Conservation (phyloP, 331 rosid genomes). For the Cydonia oblonga region DNA sequence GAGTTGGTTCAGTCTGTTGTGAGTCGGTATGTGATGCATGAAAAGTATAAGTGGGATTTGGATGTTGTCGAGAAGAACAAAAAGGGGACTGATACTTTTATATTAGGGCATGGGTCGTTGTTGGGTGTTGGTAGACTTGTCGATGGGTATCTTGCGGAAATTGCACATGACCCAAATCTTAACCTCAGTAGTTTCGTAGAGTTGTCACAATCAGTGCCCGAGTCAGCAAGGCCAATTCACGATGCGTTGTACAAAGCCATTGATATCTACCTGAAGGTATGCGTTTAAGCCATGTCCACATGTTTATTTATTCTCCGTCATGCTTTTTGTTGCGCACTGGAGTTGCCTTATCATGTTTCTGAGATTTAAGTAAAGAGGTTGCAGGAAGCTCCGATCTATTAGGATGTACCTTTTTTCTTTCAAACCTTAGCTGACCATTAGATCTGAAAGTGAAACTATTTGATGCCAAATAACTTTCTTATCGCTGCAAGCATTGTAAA, state of each 20-base stretch:
- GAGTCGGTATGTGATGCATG: conserved; percentile 34
- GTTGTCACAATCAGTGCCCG: conserved; percentile 62
- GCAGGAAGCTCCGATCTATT: too few relatives aligned
- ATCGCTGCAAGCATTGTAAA: not conserved
- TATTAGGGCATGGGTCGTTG: conserved; percentile 19
- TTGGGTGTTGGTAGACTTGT: conserved; percentile 65
- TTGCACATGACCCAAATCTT: conserved; percentile 61
- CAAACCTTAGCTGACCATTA: not conserved
- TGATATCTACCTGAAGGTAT: conserved; percentile 73
- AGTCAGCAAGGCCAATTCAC: conserved; percentile 63
- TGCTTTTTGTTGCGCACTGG: not conserved
- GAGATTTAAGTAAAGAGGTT: not conserved
- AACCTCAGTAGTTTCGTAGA: conserved; percentile 43
- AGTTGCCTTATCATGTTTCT: not conserved
- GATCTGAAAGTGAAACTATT: too few relatives aligned
- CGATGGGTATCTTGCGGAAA: conserved; percentile 64
- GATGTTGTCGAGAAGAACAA: conserved; percentile 35
- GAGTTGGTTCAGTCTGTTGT: conserved; percentile 58
- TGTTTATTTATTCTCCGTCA: not conserved
- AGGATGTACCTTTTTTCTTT: not conserved
- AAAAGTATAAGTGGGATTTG: conserved; percentile 22
- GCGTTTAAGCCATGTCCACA: not conserved
- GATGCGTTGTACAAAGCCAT: conserved; percentile 74
- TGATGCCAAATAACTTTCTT: not conserved
- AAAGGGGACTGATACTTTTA: conserved; percentile 35